Base-by-base conservation (phyloP, 352 stramenopile species). In the Globisporangium orthogonon region DNA sequence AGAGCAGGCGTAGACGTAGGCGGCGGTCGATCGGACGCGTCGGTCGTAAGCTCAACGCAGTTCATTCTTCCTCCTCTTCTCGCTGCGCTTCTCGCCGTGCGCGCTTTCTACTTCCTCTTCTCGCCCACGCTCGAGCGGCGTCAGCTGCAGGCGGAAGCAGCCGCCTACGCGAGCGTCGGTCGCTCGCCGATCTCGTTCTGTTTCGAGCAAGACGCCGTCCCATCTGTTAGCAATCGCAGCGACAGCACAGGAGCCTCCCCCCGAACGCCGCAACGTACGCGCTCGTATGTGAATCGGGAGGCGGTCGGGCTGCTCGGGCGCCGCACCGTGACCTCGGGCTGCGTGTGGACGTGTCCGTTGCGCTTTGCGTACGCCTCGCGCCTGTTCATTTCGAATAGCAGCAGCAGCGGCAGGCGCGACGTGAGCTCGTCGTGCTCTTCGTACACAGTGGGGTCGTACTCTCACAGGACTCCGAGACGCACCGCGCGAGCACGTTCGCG, bases 401-500 rank as follows among this genome's bases (percentile, higher is more conserved):
- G 14, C n/a, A 17, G 5, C 7, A 50, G 15, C n/a, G 6, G 35
- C n/a, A 3, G 10, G 7, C 23, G 4, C 33, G 17, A 18, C 37
- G 18, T 14, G 5, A 46, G 50, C 39, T 17, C 31, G 1, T n/a
- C 7, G 18, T 17, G 2, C 23, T 47, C 4, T 18, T 46, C 41
- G 23, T 23, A 23, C 23, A 23, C 23, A 23, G 23, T 23, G 23
- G 23, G 23, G 23, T 23, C 23, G 23, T 23, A 23, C 1, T 23
- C 23, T 23, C 23, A 23, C 23, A 23, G 23, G 23, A 23, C 23
- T 23, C 23, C 23, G 13, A 5, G n/a, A 58, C 62, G 52, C 61
- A 93, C 83, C 82, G 76, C 17, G 80, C 84, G 54, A 88, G 89
- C 29, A 89, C 78, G 56, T 92, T 77, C 69, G 81, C 91, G 71